Percentiles rank a stretch among this genome's conserved stretches.
Evolutionary conservation across 768 basidiomycete genomes (phyloP).

Genomic region (Amanita pallidorosea): DNA sequence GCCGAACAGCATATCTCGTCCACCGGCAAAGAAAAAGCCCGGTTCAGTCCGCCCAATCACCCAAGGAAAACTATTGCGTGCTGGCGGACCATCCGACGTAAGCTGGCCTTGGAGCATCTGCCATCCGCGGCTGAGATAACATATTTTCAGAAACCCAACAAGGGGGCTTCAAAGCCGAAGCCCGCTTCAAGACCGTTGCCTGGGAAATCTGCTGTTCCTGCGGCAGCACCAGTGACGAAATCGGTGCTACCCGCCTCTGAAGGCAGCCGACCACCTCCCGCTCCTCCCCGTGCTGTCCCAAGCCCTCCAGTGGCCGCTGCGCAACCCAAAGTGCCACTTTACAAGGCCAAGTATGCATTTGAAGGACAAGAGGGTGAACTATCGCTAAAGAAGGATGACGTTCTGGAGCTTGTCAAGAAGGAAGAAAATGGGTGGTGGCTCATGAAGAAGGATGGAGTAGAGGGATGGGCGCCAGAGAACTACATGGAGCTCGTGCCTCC

Average conservation of each 20-base stretch:
- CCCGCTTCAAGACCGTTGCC: slow-evolving; percentile 59
- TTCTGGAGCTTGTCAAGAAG: slow-evolving; percentile 87
- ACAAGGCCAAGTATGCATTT: slow-evolving; percentile 89
- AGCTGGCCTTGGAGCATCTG: background rate
- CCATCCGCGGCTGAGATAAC: slow-evolving; percentile 2
- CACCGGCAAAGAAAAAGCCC: slow-evolving; percentile 79
- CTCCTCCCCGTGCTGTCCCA: slow-evolving; percentile 18
- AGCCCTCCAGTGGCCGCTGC: slow-evolving; percentile 34
- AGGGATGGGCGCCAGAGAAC: slow-evolving; percentile 95
- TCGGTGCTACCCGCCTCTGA: slow-evolving; percentile 23
- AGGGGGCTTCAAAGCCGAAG: slow-evolving; percentile 37
- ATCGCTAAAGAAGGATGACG: slow-evolving; percentile 79
- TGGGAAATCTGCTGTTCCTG: slow-evolving; percentile 36
- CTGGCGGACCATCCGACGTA: slow-evolving; percentile 65
- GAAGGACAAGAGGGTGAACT: slow-evolving; percentile 90
- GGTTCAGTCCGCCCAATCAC: slow-evolving; percentile 81
- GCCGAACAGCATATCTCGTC: slow-evolving; percentile 67
- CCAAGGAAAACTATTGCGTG: slow-evolving; percentile 67
- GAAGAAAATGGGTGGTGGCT: slow-evolving; percentile 99
- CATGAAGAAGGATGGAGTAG: slow-evolving; percentile 67
- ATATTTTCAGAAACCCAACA: slow-evolving; percentile 32
- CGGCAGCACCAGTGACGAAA: slow-evolving; percentile 19
- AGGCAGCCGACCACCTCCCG: slow-evolving; percentile 16
- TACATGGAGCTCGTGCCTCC: slow-evolving; percentile 78
- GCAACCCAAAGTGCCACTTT: slow-evolving; percentile 61